These are phyloP conservation scores for Lignosus rhinocerotis DNA, from an alignment of 1,284 basidiomycete genomes.

Conservation along the genomic window DNA sequence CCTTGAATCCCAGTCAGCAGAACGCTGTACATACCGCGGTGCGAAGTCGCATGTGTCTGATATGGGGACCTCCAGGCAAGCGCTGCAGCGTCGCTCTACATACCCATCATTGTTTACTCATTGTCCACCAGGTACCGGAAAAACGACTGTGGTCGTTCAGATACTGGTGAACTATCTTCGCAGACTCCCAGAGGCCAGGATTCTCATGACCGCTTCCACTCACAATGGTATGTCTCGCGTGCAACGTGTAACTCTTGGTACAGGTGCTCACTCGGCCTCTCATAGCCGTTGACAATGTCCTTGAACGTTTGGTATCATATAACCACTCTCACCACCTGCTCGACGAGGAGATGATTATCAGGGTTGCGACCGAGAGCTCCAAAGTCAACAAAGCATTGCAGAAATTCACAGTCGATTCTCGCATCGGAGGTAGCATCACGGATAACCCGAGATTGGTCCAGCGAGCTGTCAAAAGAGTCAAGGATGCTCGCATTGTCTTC, in stretches of 20 bases:
- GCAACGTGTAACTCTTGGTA: background rate
- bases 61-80: constrained; percentile 68
- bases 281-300: constrained; percentile 65
- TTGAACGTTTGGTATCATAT: constrained; percentile 56
- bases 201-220: constrained; percentile 69
- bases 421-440: constrained; percentile 59
- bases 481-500: constrained; percentile 56
- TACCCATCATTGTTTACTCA: background rate
- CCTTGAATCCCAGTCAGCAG: constrained; percentile 55
- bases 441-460: constrained; percentile 59
- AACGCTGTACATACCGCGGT: constrained; percentile 46
- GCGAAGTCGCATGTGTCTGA: constrained; percentile 46
- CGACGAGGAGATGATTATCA: constrained; percentile 54
- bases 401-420: constrained; percentile 59
- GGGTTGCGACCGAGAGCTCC: constrained; percentile 62
- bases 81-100: background rate
- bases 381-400: constrained; percentile 59
- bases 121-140: constrained; percentile 54
- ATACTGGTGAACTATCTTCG: constrained; percentile 50
- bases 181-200: constrained; percentile 39
- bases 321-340: constrained; percentile 46
- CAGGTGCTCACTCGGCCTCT: background rate
- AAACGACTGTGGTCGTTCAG: constrained; percentile 66
- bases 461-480: constrained; percentile 56
- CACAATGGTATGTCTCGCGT: constrained; percentile 50